Base-by-base conservation (phyloP, 2,329 filamentous ascomycete genomes). In the Daldinia sp. region DNA sequence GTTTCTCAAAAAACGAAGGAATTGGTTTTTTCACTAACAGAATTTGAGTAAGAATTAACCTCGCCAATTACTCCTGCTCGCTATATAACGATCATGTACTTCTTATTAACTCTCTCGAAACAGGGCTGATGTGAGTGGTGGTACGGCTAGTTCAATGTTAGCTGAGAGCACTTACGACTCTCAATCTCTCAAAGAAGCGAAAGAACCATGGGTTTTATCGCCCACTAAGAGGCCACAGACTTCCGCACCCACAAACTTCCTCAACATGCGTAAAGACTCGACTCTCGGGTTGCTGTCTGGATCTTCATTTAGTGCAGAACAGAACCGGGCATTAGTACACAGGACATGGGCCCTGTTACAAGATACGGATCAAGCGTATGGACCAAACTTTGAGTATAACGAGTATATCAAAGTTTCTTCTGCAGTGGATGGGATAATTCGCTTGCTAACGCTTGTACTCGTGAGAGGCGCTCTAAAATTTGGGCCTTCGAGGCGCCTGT, bases 311-410 rank as follows among this genome's bases (percentile, higher is more conserved):
- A 51, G 59, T n/a, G 58, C 67, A 7, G 44, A 12, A 5, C 28
- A 68, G 51, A 62, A 72, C 53, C 67, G 70, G 13, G 65, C 65
- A 15, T 48, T 74, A 20, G 66, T 73, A n/a, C 68, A 73, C 28
- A 67, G 68, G 23, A 72, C 73, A 1, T 74, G 73, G 72, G 71
- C 71, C 7, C 58, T 75, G n/a, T 64, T 72, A 23, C 20, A 56
- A 13, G 59, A 33, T 26, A 67, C 68, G 6, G 55, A 51, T 15
- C 48, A 65, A 7, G 57, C 37, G 4, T 74, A 73, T 50, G 71
- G 72, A 1, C 55, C 68, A 35, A 66, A 57, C 15, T 74, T 75
- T 55, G 58, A 59, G 28, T 75, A 67, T 39, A 72, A 67, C 56
- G 73, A 74, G 55, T 74, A 72, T 28, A 58, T 65, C 9, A 65